These are phyloP conservation scores for Apodospora peruviana DNA, from an alignment of 495 filamentous ascomycete species.

Conservation along the genomic window DNA sequence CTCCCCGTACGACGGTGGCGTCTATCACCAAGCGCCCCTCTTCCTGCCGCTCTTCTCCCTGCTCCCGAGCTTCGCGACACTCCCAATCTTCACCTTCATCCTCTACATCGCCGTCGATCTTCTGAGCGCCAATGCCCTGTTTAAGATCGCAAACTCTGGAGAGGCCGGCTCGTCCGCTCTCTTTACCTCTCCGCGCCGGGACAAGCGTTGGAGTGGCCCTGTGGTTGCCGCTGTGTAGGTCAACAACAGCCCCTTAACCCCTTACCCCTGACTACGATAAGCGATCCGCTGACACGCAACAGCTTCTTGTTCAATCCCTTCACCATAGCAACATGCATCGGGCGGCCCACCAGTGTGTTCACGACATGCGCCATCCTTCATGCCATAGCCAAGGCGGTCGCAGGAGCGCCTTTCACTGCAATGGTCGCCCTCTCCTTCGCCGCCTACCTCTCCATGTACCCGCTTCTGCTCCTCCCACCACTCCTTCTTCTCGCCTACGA, in stretches of 20 bases:
- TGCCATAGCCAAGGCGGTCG: slow-evolving; percentile 76
- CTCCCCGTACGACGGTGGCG: slow-evolving; percentile 94
- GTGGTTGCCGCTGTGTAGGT: slow-evolving; percentile 72
- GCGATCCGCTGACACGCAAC: slow-evolving; percentile 4
- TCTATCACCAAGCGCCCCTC: slow-evolving; percentile 95
- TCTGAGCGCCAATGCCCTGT: slow-evolving; percentile 74
- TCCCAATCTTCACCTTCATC: slow-evolving; percentile 67
- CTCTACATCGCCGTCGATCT: slow-evolving; percentile 81
- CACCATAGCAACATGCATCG: slow-evolving; percentile 86
- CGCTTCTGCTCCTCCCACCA: slow-evolving; percentile 77
- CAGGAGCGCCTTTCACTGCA: slow-evolving; percentile 65
- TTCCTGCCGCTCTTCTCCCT: slow-evolving; percentile 86
- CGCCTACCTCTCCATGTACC: slow-evolving; percentile 88
- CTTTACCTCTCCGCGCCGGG: slow-evolving; percentile 72
- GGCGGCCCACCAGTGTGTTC: slow-evolving; percentile 86
- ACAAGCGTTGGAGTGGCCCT: slow-evolving; percentile 69
- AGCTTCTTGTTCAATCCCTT: slow-evolving; percentile 95
- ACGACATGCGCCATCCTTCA: slow-evolving; percentile 84
- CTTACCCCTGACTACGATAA: not conserved
- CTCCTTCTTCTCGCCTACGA: slow-evolving; percentile 80
- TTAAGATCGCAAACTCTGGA: slow-evolving; percentile 76
- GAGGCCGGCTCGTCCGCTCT: slow-evolving; percentile 65
- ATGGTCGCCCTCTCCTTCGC: slow-evolving; percentile 83
- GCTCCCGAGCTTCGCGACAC: slow-evolving; percentile 59
- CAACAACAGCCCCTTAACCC: too few relatives aligned